phyloP scores from a whole-genome alignment of 2,329 filamentous ascomycete genomes.

The Chalara sp. region DNA sequence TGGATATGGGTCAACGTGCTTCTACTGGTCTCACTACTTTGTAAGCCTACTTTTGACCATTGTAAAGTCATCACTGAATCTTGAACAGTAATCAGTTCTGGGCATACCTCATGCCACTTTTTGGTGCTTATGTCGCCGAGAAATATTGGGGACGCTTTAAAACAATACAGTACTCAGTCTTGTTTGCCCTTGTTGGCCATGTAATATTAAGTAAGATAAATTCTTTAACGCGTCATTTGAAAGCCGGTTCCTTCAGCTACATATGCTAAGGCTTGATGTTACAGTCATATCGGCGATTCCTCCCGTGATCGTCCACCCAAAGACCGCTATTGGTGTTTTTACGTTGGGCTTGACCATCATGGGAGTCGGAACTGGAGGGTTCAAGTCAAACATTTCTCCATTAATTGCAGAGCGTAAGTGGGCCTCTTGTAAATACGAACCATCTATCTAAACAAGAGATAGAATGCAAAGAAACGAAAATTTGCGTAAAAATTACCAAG shows the following conservation, averaged over 20 bases:
- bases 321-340: conserved; percentile 39
- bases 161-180: conserved; percentile 46
- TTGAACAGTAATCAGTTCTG: conserved; percentile 25
- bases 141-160: conserved; percentile 54
- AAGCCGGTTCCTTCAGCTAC: too few species aligned
- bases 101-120: conserved; percentile 33
- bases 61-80: not conserved
- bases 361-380: conserved; percentile 37
- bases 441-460: too few species aligned
- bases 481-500: too few species aligned
- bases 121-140: conserved; percentile 49
- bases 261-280: too few species aligned
- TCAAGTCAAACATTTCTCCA: conserved; percentile 33
- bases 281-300: conserved; percentile 43
- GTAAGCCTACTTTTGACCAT: conserved; percentile 23
- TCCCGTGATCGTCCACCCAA: conserved; percentile 34
- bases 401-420: conserved; percentile 18
- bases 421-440: too few species aligned
- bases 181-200: conserved; percentile 42
- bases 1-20: conserved; percentile 41
- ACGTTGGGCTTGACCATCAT: conserved; percentile 42
- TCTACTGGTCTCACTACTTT: conserved; percentile 42
- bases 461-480: too few species aligned
- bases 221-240: too few species aligned
- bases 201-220: conserved; percentile 34